phyloP scores from a whole-genome alignment of 257 asterid genomes.

The Solanum okadae region DNA sequence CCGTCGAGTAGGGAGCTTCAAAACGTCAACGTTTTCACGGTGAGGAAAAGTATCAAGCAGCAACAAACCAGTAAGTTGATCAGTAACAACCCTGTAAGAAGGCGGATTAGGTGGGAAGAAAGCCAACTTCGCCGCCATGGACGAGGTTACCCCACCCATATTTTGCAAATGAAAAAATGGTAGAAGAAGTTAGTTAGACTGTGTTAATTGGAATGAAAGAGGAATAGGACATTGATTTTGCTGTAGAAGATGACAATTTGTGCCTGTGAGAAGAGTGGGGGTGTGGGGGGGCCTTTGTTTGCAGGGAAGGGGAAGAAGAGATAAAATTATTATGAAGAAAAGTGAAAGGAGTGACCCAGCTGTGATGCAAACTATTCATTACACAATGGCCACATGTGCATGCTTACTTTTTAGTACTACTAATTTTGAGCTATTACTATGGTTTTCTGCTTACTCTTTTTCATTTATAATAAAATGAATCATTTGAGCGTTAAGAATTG shows the following conservation, averaged over 20 bases:
- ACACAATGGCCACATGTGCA: constrained; percentile 38
- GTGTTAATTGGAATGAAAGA: neutral
- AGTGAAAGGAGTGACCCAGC: constrained; percentile 42
- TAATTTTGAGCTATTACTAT: neutral
- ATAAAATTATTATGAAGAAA: constrained; percentile 21
- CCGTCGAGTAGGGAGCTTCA: constrained; percentile 67
- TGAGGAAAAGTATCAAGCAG: constrained; percentile 75
- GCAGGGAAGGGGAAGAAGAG: neutral
- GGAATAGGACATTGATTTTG: neutral
- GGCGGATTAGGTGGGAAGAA: constrained; percentile 93
- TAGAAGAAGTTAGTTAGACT: neutral
- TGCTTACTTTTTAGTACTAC: neutral
- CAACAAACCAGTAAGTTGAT: constrained; percentile 49
- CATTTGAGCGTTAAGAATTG: too few relatives aligned
- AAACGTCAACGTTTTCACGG: constrained; percentile 84
- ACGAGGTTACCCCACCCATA: constrained; percentile 97
- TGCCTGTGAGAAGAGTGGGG: neutral
- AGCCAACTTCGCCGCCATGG: constrained; percentile 96
- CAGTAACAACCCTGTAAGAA: constrained; percentile 50
- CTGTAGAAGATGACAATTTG: constrained; percentile 1
- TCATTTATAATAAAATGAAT: neutral
- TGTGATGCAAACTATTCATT: constrained; percentile 42
- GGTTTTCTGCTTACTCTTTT: neutral
- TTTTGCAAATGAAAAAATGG: neutral
- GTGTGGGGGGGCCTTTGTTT: neutral